Evolutionary conservation across 257 asterid genomes (phyloP).

Genomic region (Haberlea rhodopensis): DNA sequence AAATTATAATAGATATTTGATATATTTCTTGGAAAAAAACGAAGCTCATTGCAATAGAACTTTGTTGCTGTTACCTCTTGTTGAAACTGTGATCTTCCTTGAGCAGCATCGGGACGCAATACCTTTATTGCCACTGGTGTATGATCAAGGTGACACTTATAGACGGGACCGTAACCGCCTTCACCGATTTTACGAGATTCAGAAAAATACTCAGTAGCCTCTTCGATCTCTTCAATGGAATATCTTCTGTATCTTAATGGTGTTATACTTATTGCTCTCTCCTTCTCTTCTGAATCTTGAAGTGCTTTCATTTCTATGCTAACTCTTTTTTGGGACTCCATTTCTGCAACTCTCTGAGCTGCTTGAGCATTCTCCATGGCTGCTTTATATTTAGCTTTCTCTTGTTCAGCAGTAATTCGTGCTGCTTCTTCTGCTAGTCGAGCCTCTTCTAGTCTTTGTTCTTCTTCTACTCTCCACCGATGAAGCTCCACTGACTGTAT

Average conservation of each 20-base stretch:
- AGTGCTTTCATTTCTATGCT: conserved; percentile 33
- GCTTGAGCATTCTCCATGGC: conserved; percentile 47
- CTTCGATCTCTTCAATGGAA: conserved; percentile 69
- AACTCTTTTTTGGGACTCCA: conserved; percentile 43
- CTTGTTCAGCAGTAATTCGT: conserved; percentile 34
- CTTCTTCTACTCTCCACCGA: conserved; percentile 78
- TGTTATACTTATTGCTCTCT: neutral
- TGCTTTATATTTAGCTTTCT: conserved; percentile 38
- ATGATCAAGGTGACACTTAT: conserved; percentile 76
- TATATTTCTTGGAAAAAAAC: too few species aligned
- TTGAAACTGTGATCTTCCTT: conserved; percentile 82
- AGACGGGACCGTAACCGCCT: conserved; percentile 97
- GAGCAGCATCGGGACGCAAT: conserved; percentile 83
- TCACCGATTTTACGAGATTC: conserved; percentile 73
- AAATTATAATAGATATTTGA: too few species aligned
- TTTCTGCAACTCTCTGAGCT: conserved; percentile 43
- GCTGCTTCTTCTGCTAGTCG: conserved; percentile 52
- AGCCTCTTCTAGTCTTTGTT: conserved; percentile 55
- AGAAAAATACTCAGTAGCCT: conserved; percentile 56
- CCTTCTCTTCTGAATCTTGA: conserved; percentile 34
- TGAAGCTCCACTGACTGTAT: conserved; percentile 73
- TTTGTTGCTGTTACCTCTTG: conserved; percentile 53
- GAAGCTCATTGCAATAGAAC: neutral
- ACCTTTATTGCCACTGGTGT: conserved; percentile 84
- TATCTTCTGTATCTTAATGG: conserved; percentile 63